Percentiles rank a stretch among this genome's conserved stretches.
Conservation (phyloP, 2,329 filamentous ascomycete species). For the Pseudogymnoascus sp. region DNA sequence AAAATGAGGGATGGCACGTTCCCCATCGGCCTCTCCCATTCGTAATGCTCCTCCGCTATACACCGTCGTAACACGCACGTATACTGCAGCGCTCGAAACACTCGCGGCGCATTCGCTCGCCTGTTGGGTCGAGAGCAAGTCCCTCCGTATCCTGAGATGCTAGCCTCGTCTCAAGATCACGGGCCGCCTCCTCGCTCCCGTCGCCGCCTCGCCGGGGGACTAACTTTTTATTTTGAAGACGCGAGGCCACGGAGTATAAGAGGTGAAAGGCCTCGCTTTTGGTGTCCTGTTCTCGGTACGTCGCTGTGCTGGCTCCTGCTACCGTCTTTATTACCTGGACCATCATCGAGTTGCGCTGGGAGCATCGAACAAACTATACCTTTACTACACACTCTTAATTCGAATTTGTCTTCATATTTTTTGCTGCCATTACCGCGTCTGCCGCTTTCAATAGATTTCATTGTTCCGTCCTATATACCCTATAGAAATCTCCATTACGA, state of each 20-base stretch:
- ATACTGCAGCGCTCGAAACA: slow-evolving; percentile 4
- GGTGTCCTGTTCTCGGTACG: not conserved
- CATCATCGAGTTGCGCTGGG: slow-evolving; percentile 5
- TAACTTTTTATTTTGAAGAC: not conserved
- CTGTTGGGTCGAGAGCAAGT: not conserved
- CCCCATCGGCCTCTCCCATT: not conserved
- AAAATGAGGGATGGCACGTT: not conserved
- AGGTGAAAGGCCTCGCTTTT: not conserved
- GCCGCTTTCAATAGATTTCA: not conserved
- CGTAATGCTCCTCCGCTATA: not conserved
- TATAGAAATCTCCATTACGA: not conserved
- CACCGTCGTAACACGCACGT: not conserved
- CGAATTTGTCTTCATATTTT: not conserved
- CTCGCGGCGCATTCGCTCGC: slow-evolving; percentile 3
- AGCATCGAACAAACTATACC: not conserved
- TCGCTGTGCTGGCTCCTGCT: not conserved
- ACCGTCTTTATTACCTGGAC: not conserved
- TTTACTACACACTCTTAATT: not conserved
- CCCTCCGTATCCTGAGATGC: slow-evolving; percentile 5
- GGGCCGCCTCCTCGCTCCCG: slow-evolving; percentile 7
- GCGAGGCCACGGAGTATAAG: not conserved
- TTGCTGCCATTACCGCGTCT: not conserved
- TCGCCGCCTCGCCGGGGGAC: not conserved
- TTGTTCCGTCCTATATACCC: not conserved
- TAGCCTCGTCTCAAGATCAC: slow-evolving; percentile 7